phyloP scores from a whole-genome alignment of 73 alveolate genomes.

The Effrenium voratum region DNA sequence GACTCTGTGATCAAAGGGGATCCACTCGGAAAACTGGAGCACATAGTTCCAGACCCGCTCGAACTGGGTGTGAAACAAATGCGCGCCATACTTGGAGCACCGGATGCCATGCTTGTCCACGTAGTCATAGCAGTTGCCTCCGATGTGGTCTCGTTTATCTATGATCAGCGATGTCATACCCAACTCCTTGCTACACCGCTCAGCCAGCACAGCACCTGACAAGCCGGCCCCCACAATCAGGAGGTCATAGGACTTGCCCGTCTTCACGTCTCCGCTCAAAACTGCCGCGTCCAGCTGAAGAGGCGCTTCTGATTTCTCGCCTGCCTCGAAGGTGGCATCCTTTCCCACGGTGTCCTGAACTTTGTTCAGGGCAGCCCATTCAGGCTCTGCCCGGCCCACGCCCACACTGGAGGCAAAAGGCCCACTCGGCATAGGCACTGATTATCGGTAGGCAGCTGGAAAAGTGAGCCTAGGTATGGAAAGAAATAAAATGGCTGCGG shows the following conservation, averaged over 20 bases:
- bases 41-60: constrained; percentile 92
- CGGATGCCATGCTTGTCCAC: constrained; percentile 79
- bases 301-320: constrained; percentile 69
- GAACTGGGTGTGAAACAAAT: constrained; percentile 86
- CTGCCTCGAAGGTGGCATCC: constrained; percentile 62
- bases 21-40: constrained; percentile 73
- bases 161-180: constrained; percentile 92
- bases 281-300: constrained; percentile 46
- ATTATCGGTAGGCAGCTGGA: too few relatives aligned
- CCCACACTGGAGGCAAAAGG: constrained; percentile 85
- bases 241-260: constrained; percentile 10
- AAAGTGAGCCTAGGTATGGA: too few relatives aligned
- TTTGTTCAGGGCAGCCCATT: constrained; percentile 87
- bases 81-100: constrained; percentile 85
- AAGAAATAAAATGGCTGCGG: too few relatives aligned
- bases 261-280: constrained; percentile 78
- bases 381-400: constrained; percentile 90
- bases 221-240: constrained; percentile 92
- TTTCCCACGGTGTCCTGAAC: constrained; percentile 80
- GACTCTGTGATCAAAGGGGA: constrained; percentile 89
- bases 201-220: constrained; percentile 89
- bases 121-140: constrained; percentile 69
- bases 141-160: constrained; percentile 93
- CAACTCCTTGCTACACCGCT: constrained; percentile 89
- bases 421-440: constrained; percentile 48